Conservation (phyloP, 139 green algal species). For the Klebsormidium nitens region DNA sequence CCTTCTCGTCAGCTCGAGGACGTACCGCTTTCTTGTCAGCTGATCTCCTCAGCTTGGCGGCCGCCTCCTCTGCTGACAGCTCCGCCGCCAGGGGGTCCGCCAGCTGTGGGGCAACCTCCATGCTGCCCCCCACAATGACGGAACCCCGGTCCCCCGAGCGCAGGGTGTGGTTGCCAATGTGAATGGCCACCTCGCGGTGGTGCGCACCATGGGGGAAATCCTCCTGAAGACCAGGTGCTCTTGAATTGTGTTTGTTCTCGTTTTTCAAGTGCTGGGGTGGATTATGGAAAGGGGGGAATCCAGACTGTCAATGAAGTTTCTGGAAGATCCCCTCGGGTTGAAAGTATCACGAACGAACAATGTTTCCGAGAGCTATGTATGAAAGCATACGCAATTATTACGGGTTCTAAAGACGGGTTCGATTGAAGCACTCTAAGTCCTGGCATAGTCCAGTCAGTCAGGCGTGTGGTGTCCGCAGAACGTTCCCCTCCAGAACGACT, state of each 20-base stretch:
- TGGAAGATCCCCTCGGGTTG: no score
- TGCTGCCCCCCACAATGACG: conserved; percentile 70
- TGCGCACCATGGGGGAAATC: conserved; percentile 26
- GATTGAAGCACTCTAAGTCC: no score
- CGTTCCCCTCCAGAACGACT: no score
- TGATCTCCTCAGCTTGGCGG: neutral
- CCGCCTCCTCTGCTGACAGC: conserved; percentile 33
- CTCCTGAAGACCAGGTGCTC: conserved; percentile 12
- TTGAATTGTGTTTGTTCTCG: neutral
- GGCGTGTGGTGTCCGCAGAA: no score
- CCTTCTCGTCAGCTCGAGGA: neutral
- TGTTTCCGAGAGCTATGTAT: no score
- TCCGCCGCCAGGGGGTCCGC: conserved; percentile 47
- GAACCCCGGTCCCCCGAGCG: conserved; percentile 62
- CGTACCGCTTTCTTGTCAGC: neutral
- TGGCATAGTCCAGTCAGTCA: no score
- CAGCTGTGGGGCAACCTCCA: conserved; percentile 34
- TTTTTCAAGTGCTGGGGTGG: neutral
- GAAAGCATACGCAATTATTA: no score
- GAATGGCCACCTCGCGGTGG: conserved; percentile 62
- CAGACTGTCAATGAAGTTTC: neutral
- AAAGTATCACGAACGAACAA: no score
- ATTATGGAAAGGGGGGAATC: neutral
- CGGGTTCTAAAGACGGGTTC: no score
- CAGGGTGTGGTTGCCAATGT: conserved; percentile 64